Evolutionary conservation across 2,329 filamentous ascomycete genomes (phyloP).

Genomic region (Ophiognomonia clavigignenti-juglandacearum): DNA sequence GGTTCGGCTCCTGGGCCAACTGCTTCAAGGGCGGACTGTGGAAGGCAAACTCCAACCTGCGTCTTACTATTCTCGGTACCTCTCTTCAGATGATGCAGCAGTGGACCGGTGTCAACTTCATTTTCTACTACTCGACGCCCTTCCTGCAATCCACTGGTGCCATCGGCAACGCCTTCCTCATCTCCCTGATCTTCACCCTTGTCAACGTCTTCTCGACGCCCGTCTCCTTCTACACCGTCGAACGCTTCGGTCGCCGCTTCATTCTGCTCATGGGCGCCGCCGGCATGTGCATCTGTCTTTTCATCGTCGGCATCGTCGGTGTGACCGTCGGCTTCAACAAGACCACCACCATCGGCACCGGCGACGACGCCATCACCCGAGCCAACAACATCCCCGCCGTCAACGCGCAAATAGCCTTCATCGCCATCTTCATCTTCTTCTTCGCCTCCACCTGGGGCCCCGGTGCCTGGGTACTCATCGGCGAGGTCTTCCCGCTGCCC

Average conservation of each 20-base stretch:
- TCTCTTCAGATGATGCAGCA: constrained; percentile 79
- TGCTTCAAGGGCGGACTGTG: constrained; percentile 62
- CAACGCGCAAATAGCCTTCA: constrained; percentile 77
- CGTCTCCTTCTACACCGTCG: constrained; percentile 81
- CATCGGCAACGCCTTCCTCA: constrained; percentile 74
- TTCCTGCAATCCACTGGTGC: constrained; percentile 78
- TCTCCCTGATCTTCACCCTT: constrained; percentile 78
- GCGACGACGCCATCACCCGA: constrained; percentile 29
- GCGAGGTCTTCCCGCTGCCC: constrained; percentile 85
- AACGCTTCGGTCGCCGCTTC: constrained; percentile 73
- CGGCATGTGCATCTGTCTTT: constrained; percentile 83
- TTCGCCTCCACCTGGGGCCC: constrained; percentile 89
- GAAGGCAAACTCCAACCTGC: constrained; percentile 61
- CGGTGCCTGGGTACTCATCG: constrained; percentile 75
- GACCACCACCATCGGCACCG: constrained; percentile 36
- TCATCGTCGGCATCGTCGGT: constrained; percentile 76
- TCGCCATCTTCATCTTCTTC: constrained; percentile 89
- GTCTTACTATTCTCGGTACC: constrained; percentile 66
- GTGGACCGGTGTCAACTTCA: constrained; percentile 85
- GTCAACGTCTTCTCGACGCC: constrained; percentile 86
- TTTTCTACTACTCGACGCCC: constrained; percentile 81
- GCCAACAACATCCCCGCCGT: constrained; percentile 53
- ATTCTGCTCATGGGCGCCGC: constrained; percentile 74
- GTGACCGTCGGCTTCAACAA: constrained; percentile 53
- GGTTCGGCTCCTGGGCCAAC: constrained; percentile 63